Evolutionary conservation across 164 flowering plant genomes (phyloP), one percentile per base, ranked within the genome.

Genomic region (Stephania yunnanensis): DNA sequence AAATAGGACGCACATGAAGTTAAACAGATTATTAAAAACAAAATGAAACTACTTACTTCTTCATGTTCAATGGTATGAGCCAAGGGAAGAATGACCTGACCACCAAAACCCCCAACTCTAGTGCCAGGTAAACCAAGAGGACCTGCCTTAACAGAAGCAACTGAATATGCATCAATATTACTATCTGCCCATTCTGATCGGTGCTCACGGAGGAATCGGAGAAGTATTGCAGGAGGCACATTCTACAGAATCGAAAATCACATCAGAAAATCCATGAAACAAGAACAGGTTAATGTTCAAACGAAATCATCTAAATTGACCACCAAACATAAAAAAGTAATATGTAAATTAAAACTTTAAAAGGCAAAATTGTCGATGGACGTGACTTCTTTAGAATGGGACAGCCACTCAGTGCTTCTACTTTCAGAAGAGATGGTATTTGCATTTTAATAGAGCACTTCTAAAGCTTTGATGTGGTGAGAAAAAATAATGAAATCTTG

Each of bases 111-210:
- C 64, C 94, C 97, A 72, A 87, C 81, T 58, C 97, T 84, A 12
- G 95, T 77, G 20, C 89, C 93, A n/a, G 87, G 88, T 76, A 92
- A 78, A 80, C 84, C 84, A 80, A 85, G 88, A 15, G 97, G 97
- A 30, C 89, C 89, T 78, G 87, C 86, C 87, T 91, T 94, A 65
- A 91, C 80, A 67, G 92, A 91, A 22, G 95, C 89, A 77, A 97
- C 95, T 19, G 97, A 85, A 80, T 92, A 96, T 19, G 94, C 94
- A 85, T 96, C 98, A 68, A 96, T 89, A 45, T 81, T 89, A 80
- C 81, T 84, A 79, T 96, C 99, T 15, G 98, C 97, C 99, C 99
- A 96, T 80, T 96, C 99, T 53, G 99, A 94, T 64, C 99, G 86
- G 68, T 96, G 99, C 86, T 96, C 99, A 48, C 99, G 80, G 75